Percentiles rank a stretch among this genome's conserved stretches.
phyloP scores from a whole-genome alignment of 129 eudicot genomes.

The Artemisia argyi region DNA sequence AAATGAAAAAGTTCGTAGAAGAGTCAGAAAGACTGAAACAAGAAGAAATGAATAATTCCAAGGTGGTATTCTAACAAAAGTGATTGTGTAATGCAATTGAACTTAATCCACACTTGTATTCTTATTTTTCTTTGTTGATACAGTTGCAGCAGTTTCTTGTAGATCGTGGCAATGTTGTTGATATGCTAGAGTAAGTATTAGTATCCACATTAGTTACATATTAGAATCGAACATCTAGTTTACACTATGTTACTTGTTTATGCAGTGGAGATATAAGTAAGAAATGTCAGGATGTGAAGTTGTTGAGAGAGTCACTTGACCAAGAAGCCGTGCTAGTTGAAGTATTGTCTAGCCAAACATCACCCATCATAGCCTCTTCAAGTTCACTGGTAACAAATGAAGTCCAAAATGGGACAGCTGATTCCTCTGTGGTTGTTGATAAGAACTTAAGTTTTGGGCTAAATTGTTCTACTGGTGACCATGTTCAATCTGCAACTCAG shows the following conservation, averaged over 20 bases:
- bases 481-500: neutral
- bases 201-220: too few relatives aligned
- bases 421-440: neutral
- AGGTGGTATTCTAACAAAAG: conserved; percentile 32
- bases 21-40: conserved; percentile 52
- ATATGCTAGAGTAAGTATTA: conserved; percentile 26
- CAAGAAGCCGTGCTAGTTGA: conserved; percentile 35
- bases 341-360: neutral
- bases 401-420: neutral
- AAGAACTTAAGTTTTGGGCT: neutral
- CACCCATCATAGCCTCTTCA: neutral
- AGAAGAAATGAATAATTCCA: conserved; percentile 62
- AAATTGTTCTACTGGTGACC: neutral
- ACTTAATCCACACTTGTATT: neutral
- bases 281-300: conserved; percentile 65
- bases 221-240: conserved; percentile 32
- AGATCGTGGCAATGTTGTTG: conserved; percentile 57
- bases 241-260: neutral
- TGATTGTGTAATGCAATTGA: neutral
- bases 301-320: conserved; percentile 55
- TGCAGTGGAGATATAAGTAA: conserved; percentile 79
- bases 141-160: conserved; percentile 74
- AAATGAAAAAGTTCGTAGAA: conserved; percentile 54
- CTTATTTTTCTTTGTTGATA: neutral
- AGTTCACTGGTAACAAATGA: neutral